These are phyloP conservation scores for Cinnamomum micranthum DNA, from an alignment of 164 flowering plant genomes.

Conservation along the genomic window DNA sequence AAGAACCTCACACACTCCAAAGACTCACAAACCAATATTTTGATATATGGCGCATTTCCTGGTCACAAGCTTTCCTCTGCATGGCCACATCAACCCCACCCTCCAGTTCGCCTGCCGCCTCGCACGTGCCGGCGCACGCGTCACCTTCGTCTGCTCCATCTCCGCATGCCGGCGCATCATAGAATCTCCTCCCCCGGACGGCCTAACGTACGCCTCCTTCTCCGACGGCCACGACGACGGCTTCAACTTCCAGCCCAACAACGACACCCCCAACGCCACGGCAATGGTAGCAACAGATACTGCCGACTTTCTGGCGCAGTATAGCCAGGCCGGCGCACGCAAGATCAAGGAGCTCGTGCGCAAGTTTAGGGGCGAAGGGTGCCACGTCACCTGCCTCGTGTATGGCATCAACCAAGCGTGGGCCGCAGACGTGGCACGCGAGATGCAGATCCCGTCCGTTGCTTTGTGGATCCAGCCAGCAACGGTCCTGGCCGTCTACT, in stretches of 20 bases:
- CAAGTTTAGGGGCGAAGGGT: constrained; percentile 12
- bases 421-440: constrained; percentile 40
- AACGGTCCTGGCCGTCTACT: constrained; percentile 27
- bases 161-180: constrained; percentile 26
- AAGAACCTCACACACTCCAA: no score
- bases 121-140: constrained; percentile 24
- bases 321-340: constrained; percentile 24
- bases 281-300: neutral
- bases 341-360: constrained; percentile 21
- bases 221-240: constrained; percentile 58
- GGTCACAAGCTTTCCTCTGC: constrained; percentile 33
- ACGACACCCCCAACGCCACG: neutral
- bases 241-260: neutral
- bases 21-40: neutral
- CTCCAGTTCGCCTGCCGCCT: constrained; percentile 51
- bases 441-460: constrained; percentile 25
- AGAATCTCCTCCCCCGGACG: constrained; percentile 10
- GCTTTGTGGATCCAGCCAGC: constrained; percentile 46
- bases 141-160: constrained; percentile 39
- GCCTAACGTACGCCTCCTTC: constrained; percentile 29
- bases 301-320: constrained; percentile 13
- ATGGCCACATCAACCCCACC: constrained; percentile 52
- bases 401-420: constrained; percentile 40
- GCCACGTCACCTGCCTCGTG: constrained; percentile 30
- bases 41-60: constrained; percentile 27